These are phyloP conservation scores for Aurantiochytrium sp. DNA, from an alignment of 108 stramenopile genomes.

Conservation along the genomic window DNA sequence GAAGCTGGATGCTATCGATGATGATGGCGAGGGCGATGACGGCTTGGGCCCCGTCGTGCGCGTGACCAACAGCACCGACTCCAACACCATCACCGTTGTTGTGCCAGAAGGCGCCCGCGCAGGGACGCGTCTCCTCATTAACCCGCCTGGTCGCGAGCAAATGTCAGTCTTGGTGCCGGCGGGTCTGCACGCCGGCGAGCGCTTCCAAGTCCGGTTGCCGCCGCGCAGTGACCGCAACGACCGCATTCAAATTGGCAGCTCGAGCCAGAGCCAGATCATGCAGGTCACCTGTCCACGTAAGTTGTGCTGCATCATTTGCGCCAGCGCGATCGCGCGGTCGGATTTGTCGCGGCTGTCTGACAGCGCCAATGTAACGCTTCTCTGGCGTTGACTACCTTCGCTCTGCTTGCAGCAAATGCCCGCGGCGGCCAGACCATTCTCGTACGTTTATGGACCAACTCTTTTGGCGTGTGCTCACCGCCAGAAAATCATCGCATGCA, in stretches of 20 bases:
- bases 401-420: background rate
- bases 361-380: too few species aligned
- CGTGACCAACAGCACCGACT: background rate
- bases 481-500: background rate
- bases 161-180: background rate
- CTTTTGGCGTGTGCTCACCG: background rate
- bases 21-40: constrained; percentile 14
- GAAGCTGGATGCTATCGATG: background rate
- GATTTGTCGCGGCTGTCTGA: too few species aligned
- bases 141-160: constrained; percentile 27
- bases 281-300: background rate
- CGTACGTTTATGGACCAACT: background rate
- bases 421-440: background rate
- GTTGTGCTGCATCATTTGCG: background rate
- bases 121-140: background rate
- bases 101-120: background rate
- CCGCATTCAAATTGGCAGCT: background rate
- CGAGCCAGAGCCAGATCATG: background rate
- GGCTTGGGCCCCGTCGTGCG: background rate
- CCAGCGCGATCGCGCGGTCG: background rate
- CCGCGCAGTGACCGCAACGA: background rate
- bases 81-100: background rate
- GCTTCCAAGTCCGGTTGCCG: constrained; percentile 6
- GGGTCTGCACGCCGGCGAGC: background rate
- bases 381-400: background rate